Evolutionary conservation across 1,284 basidiomycete genomes (phyloP), one percentile per base, ranked within the genome.

Genomic region (Ceratobasidium sp.): DNA sequence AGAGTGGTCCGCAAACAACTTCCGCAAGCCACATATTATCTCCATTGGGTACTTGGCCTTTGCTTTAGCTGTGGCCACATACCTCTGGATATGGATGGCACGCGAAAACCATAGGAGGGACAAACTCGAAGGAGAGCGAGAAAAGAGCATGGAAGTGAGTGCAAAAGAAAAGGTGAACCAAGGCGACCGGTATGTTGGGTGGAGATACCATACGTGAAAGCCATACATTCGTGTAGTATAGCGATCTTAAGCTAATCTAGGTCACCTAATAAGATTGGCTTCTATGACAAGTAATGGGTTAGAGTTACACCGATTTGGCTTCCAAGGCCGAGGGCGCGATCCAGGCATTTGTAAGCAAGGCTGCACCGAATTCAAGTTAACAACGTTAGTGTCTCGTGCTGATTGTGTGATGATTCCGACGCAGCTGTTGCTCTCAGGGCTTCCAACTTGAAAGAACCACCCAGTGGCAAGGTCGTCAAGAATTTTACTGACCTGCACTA

Each of bases 41-140:
- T 80, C 86, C 1, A 84, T 87, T 72, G 85, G 86, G 22, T 89
- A 87, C 71, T 76, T 87, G 29, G 73, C 82, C 1, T 84, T 86
- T 69, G 81, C 84, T 0, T 79, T 84, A 1, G 70, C 80, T 3
- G 79, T 85, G 2, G 81, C 85, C 0, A 72, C 78, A 6, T 80
- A 81, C 62, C 79, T 89, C 5, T 86, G 82, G 80, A 77, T 77
- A 32, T 80, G 80, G 77, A 85, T 89, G 82, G 76, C 75, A 5
- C 76, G 79, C 22, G 86, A 85, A 75, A 89, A 89, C 71, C 74
- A 72, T 34, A 78, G 81, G 32, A 79, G 85, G 20, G 83, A 84
- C 32, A 67, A 40, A 22, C 17, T 64, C 32, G 8, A 27, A 7
- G 69, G 38, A n/a, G 50, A 65, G 47, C n/a, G n/a, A n/a, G 43